phyloP scores from a whole-genome alignment of 306 rosid species.

The Senna siamea region DNA sequence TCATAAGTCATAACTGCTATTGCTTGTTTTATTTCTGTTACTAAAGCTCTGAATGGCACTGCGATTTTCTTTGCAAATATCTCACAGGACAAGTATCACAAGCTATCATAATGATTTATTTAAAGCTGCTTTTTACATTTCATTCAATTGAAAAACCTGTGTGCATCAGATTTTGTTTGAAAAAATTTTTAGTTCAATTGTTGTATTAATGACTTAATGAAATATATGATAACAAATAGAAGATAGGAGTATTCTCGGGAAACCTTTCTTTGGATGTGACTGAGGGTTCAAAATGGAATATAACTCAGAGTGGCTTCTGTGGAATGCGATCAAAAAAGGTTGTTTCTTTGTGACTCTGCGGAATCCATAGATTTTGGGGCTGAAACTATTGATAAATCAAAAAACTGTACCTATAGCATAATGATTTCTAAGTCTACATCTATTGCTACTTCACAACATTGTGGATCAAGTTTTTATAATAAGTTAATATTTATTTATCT shows the following conservation, averaged over 20 bases:
- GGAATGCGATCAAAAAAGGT: constrained; percentile 98
- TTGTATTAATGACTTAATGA: background rate
- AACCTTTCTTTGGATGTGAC: constrained; percentile 74
- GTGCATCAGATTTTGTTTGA: background rate
- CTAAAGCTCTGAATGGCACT: background rate
- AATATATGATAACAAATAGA: background rate
- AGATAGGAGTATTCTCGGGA: constrained; percentile 79
- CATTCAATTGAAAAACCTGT: background rate
- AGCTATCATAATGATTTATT: background rate
- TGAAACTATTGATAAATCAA: too few relatives aligned
- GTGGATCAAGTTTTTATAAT: background rate
- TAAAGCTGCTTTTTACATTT: background rate
- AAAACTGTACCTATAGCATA: too few relatives aligned
- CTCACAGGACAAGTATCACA: background rate
- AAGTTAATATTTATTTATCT: background rate
- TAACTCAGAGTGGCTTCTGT: constrained; percentile 78
- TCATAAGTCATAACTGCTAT: background rate
- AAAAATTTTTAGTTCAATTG: background rate
- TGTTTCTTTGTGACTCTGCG: constrained; percentile 6
- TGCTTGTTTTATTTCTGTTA: background rate
- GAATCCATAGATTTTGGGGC: background rate
- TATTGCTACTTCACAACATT: constrained; percentile 4
- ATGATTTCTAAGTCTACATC: background rate
- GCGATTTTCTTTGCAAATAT: too few relatives aligned
- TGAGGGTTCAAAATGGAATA: constrained; percentile 70